Conservation (phyloP, 164 flowering plant genomes). For the Vitis rotundifolia region DNA sequence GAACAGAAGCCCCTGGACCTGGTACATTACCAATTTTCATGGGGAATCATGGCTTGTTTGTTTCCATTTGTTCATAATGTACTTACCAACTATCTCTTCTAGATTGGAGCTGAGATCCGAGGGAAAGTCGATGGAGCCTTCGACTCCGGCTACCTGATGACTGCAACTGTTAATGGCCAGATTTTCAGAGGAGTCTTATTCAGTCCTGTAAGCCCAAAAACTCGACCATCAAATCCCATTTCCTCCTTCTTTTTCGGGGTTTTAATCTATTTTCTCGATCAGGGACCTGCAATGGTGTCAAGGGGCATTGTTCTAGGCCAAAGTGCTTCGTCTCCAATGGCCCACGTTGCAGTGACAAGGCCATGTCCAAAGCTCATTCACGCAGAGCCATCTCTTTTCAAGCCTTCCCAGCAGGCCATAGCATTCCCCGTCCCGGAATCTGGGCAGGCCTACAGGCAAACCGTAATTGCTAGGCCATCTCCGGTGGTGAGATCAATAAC, state of each 20-base stretch:
- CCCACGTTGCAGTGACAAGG: conserved; percentile 21
- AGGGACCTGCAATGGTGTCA: conserved; percentile 53
- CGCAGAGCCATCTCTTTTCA: conserved; percentile 5
- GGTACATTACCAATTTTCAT: conserved; percentile 30
- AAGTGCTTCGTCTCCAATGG: conserved; percentile 13
- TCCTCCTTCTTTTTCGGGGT: background rate
- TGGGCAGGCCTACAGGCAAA: conserved; percentile 19
- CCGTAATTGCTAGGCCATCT: conserved; percentile 24
- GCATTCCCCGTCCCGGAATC: conserved; percentile 23
- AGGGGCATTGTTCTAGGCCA: conserved; percentile 29
- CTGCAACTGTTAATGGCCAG: conserved; percentile 82
- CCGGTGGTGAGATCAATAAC: conserved; percentile 25
- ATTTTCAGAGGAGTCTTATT: conserved; percentile 83
- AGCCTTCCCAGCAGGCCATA: conserved; percentile 30
- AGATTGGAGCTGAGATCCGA: conserved; percentile 88
- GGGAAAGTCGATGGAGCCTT: conserved; percentile 90
- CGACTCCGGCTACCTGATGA: conserved; percentile 91
- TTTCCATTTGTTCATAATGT: background rate
- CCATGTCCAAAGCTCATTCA: conserved; percentile 25
- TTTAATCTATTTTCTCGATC: background rate
- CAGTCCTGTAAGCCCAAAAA: conserved; percentile 59
- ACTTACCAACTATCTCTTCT: background rate
- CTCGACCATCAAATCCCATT: too few species aligned
- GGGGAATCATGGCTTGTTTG: background rate
- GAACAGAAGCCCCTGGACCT: conserved; percentile 37